Evolutionary conservation across 2,329 filamentous ascomycete genomes (phyloP), one percentile per base, ranked within the genome.

Genomic region (Epichloe gansuensis): DNA sequence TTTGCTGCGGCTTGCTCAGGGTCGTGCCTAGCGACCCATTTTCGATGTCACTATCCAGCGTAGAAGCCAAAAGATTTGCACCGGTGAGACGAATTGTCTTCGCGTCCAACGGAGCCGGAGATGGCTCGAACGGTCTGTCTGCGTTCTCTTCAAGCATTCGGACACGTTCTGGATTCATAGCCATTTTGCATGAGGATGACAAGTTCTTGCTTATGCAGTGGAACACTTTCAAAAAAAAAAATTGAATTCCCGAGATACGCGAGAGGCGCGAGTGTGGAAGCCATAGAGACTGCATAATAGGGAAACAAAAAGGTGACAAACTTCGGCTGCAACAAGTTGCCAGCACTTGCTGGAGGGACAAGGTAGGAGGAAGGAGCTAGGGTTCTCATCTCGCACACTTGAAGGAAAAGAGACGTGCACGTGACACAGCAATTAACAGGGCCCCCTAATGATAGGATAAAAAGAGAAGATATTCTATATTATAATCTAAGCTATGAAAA

Each of bases 121-220:
- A 17, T 12, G 38, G 27, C 50, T 49, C 50, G 27, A 45, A 21
- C 13, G 35, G 42, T 38, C 47, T 31, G 23, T 38, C 47, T 12
- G 56, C 55, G 41, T 47, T 55, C 9, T 57, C 48, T 9, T 53
- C 40, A 36, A 64, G 56, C 61, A 62, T 62, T 43, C 47, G 50
- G 6, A 46, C 57, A 13, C 63, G 59, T 52, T 63, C 60, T 34
- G 62, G 63, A 44, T 64, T 64, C 58, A 64, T 61, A 2, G 17
- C 38, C 35, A 50, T 50, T n/a, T 21, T 23, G 23, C 6, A 23
- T 4, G 3, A 11, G n/a, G 6, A 11, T 12, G 27, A n/a, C 11
- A 9, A 6, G 21, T 36, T 8, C 47, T 27, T 17, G 38, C n/a
- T 36, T 11, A 8, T 23, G 31, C 31, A 6, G 31, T 36, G 44